A percentile compares a stretch with the other conserved stretches of the same genome.
Evolutionary conservation across 177 flowering plant genomes (phyloP).

Genomic region (Vitis hybrid): DNA sequence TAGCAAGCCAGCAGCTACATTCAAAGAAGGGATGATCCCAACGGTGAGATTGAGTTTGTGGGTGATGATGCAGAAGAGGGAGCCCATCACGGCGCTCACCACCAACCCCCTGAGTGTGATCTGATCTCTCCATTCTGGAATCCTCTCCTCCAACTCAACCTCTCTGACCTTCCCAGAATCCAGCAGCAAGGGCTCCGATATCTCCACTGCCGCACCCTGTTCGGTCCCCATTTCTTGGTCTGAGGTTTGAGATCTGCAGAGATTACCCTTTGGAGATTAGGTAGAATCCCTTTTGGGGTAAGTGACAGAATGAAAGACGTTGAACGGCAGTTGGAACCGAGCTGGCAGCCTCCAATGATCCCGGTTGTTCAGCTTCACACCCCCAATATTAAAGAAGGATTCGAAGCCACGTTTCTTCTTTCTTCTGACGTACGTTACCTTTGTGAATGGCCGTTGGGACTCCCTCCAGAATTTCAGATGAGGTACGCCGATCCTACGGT

Average conservation of each 20-base stretch:
- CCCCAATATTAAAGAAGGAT: too few relatives aligned
- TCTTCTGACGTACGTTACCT: too few relatives aligned
- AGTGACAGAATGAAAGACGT: neutral
- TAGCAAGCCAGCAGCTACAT: conserved; percentile 83
- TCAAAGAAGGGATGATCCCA: conserved; percentile 86
- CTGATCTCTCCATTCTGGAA: conserved; percentile 85
- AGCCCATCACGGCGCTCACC: conserved; percentile 65
- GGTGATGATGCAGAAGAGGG: conserved; percentile 78
- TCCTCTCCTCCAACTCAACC: conserved; percentile 16
- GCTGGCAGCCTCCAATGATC: too few relatives aligned
- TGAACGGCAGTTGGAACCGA: neutral
- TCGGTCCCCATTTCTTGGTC: conserved; percentile 35
- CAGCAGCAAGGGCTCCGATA: conserved; percentile 54
- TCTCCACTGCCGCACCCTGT: conserved; percentile 27
- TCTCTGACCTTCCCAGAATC: conserved; percentile 8
- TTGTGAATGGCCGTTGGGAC: too few relatives aligned
- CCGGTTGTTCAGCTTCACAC: too few relatives aligned
- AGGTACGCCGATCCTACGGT: too few relatives aligned
- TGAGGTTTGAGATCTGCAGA: neutral
- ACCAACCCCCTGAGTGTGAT: conserved; percentile 73
- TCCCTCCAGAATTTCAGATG: too few relatives aligned
- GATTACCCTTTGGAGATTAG: too few relatives aligned
- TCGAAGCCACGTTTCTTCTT: too few relatives aligned
- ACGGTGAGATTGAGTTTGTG: conserved; percentile 91
- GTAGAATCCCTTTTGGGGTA: neutral